Evolutionary conservation across 768 basidiomycete species (phyloP).

Genomic region (Serendipita vermifera): DNA sequence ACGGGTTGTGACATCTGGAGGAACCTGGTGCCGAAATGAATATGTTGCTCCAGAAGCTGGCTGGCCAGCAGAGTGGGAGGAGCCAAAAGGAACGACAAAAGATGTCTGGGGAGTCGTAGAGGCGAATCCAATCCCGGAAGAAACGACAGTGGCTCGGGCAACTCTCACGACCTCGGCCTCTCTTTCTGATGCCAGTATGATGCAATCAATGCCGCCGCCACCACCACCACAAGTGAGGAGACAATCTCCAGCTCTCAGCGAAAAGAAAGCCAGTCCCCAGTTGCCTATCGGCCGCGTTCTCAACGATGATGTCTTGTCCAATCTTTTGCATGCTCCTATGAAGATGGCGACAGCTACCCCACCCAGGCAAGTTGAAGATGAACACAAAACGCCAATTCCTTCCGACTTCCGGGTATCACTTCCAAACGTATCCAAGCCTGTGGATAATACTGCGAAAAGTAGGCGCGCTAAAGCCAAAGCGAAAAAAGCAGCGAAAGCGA

Average conservation of each 20-base stretch:
- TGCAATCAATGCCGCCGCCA: background rate
- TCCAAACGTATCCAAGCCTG: background rate
- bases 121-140: constrained; percentile 3
- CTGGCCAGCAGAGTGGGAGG: constrained; percentile 7
- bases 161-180: background rate
- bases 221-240: background rate
- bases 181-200: background rate
- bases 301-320: constrained; percentile 1
- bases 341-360: no score
- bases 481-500: background rate
- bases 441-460: background rate
- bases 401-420: background rate
- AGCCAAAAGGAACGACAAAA: constrained; percentile 1
- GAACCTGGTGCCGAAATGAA: constrained; percentile 6
- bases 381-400: background rate
- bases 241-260: no score
- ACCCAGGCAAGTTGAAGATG: background rate
- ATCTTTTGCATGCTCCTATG: background rate
- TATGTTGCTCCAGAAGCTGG: background rate
- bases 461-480: constrained; percentile 4
- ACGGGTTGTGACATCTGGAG: background rate
- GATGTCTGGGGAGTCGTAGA: background rate
- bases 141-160: constrained; percentile 1
- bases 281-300: background rate
- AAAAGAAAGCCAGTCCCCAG: background rate